A percentile compares a stretch with the other conserved stretches of the same genome.
phyloP scores from a whole-genome alignment of 176 grass and related monocot genomes.

The Tillandsia fasciculata region DNA sequence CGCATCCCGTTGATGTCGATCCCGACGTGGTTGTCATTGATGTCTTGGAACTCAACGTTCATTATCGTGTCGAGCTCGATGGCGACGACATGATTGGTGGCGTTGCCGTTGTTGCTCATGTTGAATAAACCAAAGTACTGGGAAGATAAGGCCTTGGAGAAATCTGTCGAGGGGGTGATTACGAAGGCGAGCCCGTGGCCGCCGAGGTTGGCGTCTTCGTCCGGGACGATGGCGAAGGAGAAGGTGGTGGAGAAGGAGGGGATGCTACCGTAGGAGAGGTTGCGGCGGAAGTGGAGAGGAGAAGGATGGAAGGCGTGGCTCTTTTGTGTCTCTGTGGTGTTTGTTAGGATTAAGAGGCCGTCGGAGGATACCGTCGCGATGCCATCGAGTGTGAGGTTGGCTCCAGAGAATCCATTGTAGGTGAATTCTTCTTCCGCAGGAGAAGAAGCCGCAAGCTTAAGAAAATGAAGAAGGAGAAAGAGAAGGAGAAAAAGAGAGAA shows the following conservation, averaged over 20 bases:
- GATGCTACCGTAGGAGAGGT: not conserved
- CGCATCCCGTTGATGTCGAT: constrained; percentile 13
- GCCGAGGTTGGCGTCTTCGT: constrained; percentile 2
- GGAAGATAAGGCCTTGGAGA: constrained; percentile 20
- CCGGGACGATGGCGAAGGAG: constrained; percentile 24
- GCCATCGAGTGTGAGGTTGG: constrained; percentile 13
- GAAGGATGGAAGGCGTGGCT: constrained; percentile 33
- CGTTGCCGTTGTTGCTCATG: not conserved
- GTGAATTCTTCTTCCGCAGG: constrained; percentile 18
- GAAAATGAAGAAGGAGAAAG: too few relatives aligned
- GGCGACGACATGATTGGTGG: constrained; percentile 3
- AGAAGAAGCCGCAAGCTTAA: not conserved
- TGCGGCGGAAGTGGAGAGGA: constrained; percentile 13
- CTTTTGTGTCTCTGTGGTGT: constrained; percentile 23
- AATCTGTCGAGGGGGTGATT: constrained; percentile 21
- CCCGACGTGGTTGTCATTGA: constrained; percentile 31
- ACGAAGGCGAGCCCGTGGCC: constrained; percentile 33
- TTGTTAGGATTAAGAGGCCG: constrained; percentile 52
- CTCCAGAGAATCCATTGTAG: constrained; percentile 34
- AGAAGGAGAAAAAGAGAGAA: constrained; percentile 7
- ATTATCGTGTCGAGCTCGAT: constrained; percentile 30
- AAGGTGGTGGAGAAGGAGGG: constrained; percentile 32
- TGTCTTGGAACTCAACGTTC: constrained; percentile 27
- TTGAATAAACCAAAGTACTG: constrained; percentile 40
- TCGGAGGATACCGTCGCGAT: constrained; percentile 20